Evolutionary conservation across 2,329 filamentous ascomycete species (phyloP), one percentile per base, ranked within the genome.

Genomic region (Xenoacremonium recifei): DNA sequence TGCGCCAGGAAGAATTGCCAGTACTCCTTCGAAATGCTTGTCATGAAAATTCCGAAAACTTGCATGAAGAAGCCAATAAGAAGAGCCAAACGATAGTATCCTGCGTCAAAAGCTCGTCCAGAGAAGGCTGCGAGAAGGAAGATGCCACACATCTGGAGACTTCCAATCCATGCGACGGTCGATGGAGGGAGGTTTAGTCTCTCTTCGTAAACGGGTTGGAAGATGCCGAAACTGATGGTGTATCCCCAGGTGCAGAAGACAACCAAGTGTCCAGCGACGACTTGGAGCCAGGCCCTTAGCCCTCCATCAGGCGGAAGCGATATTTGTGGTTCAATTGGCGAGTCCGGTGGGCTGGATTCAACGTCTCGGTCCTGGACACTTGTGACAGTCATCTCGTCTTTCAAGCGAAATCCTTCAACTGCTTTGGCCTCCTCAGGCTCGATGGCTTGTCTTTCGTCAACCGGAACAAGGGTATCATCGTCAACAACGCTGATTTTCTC

Each of bases 1-100:
- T 84, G 80, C 0, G 70, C 62, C 0, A 79, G 64, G 21, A 77
- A 64, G 0, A 77, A 45, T 34, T 76, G 71, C 66, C 69, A 76
- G 51, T 75, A 76, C 17, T 55, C 47, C 0, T 54, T 68, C 6
- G 64, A 57, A 2, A 72, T 55, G 21, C 69, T 73, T 7, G 71
- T 71, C 51, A 66, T 63, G 51, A 77, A 70, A 19, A 71, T 64
- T 13, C 73, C 72, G 1, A 71, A 18, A 0, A 72, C 47, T 41
- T 78, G 70, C 21, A 80, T 55, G 13, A 68, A 56, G 0, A 62
- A 61, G 1, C 70, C 67, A 0, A 54, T 45, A 0, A 65, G 43
- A 2, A 73, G 44, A 1, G 63, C 57, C 0, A 50, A 39, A 2
- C 62, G 60, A 20, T 61, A 64, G 40, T 70, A 67, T 0, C 72